Base-by-base conservation (phyloP, 306 rosid species). In the Delonix regia region DNA sequence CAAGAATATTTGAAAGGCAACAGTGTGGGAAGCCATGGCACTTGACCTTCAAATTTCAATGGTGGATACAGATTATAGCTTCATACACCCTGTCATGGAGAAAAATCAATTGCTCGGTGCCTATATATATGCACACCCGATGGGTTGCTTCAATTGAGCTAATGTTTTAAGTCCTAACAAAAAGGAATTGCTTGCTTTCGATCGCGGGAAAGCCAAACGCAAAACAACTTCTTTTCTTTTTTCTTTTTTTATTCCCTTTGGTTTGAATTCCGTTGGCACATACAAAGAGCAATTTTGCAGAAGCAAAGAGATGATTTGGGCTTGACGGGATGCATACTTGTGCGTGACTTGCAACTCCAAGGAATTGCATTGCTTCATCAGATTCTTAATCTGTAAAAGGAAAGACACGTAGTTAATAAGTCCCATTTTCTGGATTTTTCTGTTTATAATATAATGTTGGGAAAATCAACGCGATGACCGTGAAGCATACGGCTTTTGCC, bases 1-100 rank as follows among this genome's bases (percentile, higher is more conserved):
- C 12, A 83, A 55, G 38, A 79, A 56, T 69, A 84, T 53, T 52
- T 72, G 81, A 44, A 86, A 73, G 45, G 78, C 39, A 55, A 75
- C 53, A 62, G 38, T 22, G 16, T 79, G 80, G 73, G 65, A 52
- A 75, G 80, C 88, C 97, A 89, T 92, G 62, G 30, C 41, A 9
- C 25, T 7, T 62, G 30, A 21, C 4, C n/a, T n/a, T n/a, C n/a
- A n/a, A n/a, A n/a, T 28, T 30, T 15, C 15, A 45, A 45, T 45
- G 70, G 6, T 64, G 12, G 13, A 0, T 33, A 33, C 6, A 4
- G 68, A 64, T 36, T 55, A 52, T 1, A 71, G 75, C 30, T 71
- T 51, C 52, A 14, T 2, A 72, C 42, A 22, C 47, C 30, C 12
- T 36, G 19, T 44, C 19, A 21, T 21, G 47, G 3, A 19, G 21